Evolutionary conservation across 345 rosid species (phyloP).

Genomic region (Citrus inodora): DNA sequence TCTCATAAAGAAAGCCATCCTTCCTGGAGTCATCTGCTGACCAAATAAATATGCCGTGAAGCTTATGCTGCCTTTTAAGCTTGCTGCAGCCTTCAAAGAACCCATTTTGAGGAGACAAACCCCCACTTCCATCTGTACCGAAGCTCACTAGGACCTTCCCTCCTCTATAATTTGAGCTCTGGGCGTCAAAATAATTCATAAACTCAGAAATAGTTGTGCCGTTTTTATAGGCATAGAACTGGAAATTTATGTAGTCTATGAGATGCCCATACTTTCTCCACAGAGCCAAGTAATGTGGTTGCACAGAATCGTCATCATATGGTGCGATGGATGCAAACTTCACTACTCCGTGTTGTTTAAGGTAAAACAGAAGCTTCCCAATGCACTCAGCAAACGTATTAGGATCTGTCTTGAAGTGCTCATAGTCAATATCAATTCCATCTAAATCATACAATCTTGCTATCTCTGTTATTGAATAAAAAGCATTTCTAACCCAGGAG

Average conservation of each 20-base stretch:
- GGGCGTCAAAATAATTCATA: slow-evolving; percentile 29
- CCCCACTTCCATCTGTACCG: slow-evolving; percentile 46
- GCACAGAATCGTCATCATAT: slow-evolving; percentile 34
- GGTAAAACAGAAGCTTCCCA: slow-evolving; percentile 38
- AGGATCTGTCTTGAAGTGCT: slow-evolving; percentile 49
- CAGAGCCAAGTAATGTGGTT: slow-evolving; percentile 45
- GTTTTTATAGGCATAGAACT: slow-evolving; percentile 49
- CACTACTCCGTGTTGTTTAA: slow-evolving; percentile 26
- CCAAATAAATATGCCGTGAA: slow-evolving; percentile 56
- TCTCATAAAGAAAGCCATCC: slow-evolving; percentile 36
- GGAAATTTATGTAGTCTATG: slow-evolving; percentile 59
- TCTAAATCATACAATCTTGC: slow-evolving; percentile 33
- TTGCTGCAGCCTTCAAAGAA: slow-evolving; percentile 41
- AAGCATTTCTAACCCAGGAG: slow-evolving; percentile 52
- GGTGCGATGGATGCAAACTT: slow-evolving; percentile 60
- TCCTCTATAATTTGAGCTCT: slow-evolving; percentile 38
- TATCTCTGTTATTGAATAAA: slow-evolving; percentile 36
- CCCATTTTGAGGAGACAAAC: slow-evolving; percentile 38
- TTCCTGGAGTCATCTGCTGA: slow-evolving; percentile 60
- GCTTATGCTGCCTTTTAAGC: slow-evolving; percentile 32
- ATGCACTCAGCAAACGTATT: slow-evolving; percentile 55
- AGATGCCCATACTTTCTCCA: slow-evolving; percentile 56
- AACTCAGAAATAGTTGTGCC: slow-evolving; percentile 41
- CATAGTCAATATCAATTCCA: slow-evolving; percentile 56
- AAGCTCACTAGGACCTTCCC: slow-evolving; percentile 48